Evolutionary conservation across 768 basidiomycete genomes (phyloP), one percentile per base, ranked within the genome.

Genomic region (Austroboletus festivus): DNA sequence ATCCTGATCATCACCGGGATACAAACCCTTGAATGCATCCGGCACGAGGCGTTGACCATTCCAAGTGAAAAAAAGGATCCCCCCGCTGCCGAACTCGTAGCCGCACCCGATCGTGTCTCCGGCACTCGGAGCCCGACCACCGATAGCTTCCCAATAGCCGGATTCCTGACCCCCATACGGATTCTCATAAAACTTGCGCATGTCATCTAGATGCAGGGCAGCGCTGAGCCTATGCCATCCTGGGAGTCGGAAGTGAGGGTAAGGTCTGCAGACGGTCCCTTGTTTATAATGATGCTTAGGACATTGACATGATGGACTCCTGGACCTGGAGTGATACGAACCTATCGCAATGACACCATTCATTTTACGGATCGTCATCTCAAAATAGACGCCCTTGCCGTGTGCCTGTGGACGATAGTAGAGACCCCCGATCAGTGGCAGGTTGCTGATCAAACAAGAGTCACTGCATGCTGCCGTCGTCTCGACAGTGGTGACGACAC

Each of bases 121-220:
- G 44, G 57, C 42, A 79, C 68, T 44, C 53, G 64, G 21, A 52
- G 58, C 21, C 69, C 62, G 37, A 31, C 50, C 13, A 63, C 59
- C 34, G 63, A 57, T 19, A 0, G 44, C 52, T 19, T 38, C 52
- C 57, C 65, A 62, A 79, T 38, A 55, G 2, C 52, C 56, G 12
- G 47, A 86, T 55, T 82, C 79, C 1, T 80, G 75, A 11, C 84
- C 85, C 16, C 84, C 85, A 39, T 79, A 71, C 2, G 81, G 68
- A 57, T 84, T 82, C 56, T 85, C 83, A 50, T 81, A 86, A 72
- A 86, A 86, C 63, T 85, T 86, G 60, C 81, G 76, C 59, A 83
- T 69, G 65, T 86, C 85, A 59, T 86, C 85, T 28, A 86, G 73
- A 55, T 86, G 85, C 22, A 85, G 68, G 2, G 76, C 84, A 2